Evolutionary conservation across 2,329 filamentous ascomycete species (phyloP).

Genomic region (Hypoxylon sp.): DNA sequence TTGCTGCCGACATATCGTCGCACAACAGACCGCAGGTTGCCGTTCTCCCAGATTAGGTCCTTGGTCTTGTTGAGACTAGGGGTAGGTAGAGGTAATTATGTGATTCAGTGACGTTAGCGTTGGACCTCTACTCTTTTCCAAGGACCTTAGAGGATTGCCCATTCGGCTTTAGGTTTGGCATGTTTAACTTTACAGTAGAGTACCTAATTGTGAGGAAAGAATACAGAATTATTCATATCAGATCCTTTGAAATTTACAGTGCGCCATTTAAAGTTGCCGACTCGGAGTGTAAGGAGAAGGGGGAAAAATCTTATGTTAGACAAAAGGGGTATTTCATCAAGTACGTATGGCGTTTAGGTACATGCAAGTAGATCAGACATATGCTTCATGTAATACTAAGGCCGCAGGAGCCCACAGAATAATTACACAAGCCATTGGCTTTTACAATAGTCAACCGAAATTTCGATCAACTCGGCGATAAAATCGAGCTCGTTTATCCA

Average conservation of each 20-base stretch:
- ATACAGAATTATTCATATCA: not conserved
- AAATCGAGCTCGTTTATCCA: too few species aligned
- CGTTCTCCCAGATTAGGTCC: conserved; percentile 1
- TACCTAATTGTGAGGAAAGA: not conserved
- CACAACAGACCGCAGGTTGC: conserved; percentile 1
- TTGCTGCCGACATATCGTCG: conserved; percentile 23
- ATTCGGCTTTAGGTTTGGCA: not conserved
- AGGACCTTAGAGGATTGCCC: not conserved
- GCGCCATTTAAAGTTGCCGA: not conserved
- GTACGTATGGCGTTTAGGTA: too few species aligned
- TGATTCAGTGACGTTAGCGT: too few species aligned
- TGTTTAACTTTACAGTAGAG: not conserved
- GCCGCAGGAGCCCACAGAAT: not conserved
- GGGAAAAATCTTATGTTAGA: not conserved
- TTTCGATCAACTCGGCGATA: not conserved
- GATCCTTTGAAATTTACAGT: not conserved
- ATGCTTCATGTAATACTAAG: not conserved
- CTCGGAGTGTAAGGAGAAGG: not conserved
- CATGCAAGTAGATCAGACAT: too few species aligned
- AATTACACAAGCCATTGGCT: not conserved
- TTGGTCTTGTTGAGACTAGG: not conserved
- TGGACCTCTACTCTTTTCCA: not conserved
- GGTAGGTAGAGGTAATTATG: not conserved
- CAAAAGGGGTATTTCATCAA: not conserved
- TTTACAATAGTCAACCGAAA: not conserved